Conservation (phyloP, 306 rosid species). For the Lupinus albus region DNA sequence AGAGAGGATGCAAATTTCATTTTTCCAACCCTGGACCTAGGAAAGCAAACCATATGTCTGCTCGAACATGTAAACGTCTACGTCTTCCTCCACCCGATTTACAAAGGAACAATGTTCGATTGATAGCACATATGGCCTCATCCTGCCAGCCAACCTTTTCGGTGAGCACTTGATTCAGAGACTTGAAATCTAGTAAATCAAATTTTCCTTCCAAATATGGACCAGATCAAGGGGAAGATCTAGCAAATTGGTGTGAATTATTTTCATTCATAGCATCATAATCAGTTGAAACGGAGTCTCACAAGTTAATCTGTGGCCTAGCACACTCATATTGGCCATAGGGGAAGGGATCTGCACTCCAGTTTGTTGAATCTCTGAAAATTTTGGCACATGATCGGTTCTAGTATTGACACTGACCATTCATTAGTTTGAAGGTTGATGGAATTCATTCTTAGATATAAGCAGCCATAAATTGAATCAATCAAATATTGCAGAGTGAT, state of each 20-base stretch:
- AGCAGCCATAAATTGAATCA: constrained; percentile 35
- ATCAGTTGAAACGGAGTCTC: constrained; percentile 56
- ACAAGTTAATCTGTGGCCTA: constrained; percentile 47
- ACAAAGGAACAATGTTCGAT: constrained; percentile 52
- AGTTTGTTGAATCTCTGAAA: constrained; percentile 44
- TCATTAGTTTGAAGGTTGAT: constrained; percentile 69
- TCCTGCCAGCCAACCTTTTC: constrained; percentile 80
- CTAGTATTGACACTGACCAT: constrained; percentile 35
- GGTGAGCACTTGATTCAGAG: constrained; percentile 55
- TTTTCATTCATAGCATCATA: constrained; percentile 42
- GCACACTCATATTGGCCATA: constrained; percentile 39
- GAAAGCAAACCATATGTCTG: constrained; percentile 78
- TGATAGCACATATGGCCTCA: constrained; percentile 63
- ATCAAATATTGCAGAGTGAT: constrained; percentile 29
- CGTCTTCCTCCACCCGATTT: constrained; percentile 57
- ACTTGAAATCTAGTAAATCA: constrained; percentile 60
- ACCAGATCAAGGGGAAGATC: too few species aligned
- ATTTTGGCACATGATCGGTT: constrained; percentile 39
- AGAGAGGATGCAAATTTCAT: constrained; percentile 69
- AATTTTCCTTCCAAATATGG: too few species aligned
- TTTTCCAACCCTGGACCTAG: constrained; percentile 80
- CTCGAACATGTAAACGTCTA: constrained; percentile 50
- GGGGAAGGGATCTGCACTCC: constrained; percentile 41
- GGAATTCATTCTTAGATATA: constrained; percentile 51
- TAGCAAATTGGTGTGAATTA: constrained; percentile 41